Percentiles rank a stretch among this genome's conserved stretches.
Conservation (phyloP, 352 stramenopile genomes). For the Phytophthora pini region DNA sequence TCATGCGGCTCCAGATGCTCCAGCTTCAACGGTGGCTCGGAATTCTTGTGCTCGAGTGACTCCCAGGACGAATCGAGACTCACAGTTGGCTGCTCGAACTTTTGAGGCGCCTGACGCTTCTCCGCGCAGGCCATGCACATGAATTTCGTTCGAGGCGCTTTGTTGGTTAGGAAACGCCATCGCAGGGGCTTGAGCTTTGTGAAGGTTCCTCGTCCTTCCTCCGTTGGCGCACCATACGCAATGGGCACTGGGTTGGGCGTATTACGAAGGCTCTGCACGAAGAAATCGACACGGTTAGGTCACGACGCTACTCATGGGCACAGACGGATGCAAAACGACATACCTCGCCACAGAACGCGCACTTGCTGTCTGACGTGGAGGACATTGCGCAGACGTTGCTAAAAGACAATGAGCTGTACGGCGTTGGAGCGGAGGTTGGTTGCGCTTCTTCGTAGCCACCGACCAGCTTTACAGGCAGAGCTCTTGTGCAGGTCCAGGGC, state of each 20-base stretch:
- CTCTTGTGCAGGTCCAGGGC: constrained; percentile 6
- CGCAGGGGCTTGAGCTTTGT: constrained; percentile 34
- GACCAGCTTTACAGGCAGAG: constrained; percentile 16
- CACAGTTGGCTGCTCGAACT: constrained; percentile 3
- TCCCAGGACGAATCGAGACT: constrained; percentile 26
- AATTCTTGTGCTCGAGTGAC: constrained; percentile 1
- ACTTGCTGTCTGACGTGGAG: constrained; percentile 22
- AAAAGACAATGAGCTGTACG: constrained; percentile 1
- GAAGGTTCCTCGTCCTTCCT: constrained; percentile 11
- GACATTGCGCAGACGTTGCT: constrained; percentile 23
- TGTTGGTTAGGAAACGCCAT: constrained; percentile 36
- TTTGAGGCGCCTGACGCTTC: constrained; percentile 24
- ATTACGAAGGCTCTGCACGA: constrained; percentile 27
- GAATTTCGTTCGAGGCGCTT: constrained; percentile 25
- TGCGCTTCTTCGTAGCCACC: constrained; percentile 1
- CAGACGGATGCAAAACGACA: constrained; percentile 17
- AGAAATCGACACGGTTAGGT: constrained; percentile 9
- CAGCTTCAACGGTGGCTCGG: constrained; percentile 12
- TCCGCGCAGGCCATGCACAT: constrained; percentile 32
- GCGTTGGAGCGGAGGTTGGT: not conserved
- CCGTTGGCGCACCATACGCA: constrained; percentile 11
- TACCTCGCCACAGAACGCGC: constrained; percentile 34
- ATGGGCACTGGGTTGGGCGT: constrained; percentile 22
- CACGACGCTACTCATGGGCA: constrained; percentile 9
- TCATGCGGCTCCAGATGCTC: constrained; percentile 25